Evolutionary conservation across 2,329 filamentous ascomycete genomes (phyloP).

Genomic region (Taxawa tesnikishii): DNA sequence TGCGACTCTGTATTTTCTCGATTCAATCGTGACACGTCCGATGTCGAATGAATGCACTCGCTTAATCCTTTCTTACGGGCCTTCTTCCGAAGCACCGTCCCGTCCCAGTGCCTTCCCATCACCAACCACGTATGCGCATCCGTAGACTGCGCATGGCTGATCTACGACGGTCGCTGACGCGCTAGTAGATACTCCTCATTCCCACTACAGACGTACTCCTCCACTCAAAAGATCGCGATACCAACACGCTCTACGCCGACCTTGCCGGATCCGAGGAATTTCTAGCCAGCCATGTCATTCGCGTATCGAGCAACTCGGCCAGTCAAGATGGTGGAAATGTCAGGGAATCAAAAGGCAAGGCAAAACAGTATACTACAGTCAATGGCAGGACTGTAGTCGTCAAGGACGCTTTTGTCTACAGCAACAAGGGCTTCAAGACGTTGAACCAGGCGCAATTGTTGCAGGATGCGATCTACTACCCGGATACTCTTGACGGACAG

Average conservation of each 20-base stretch:
- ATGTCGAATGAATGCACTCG: constrained; percentile 60
- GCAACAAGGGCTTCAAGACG: constrained; percentile 93
- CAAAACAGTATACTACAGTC: constrained; percentile 83
- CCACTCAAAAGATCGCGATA: constrained; percentile 77
- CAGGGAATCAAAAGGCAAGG: constrained; percentile 81
- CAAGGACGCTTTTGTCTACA: constrained; percentile 86
- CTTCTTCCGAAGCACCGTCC: constrained; percentile 95
- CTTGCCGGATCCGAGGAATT: constrained; percentile 87
- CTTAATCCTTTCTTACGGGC: constrained; percentile 97
- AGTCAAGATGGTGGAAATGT: constrained; percentile 37
- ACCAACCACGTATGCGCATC: constrained; percentile 59
- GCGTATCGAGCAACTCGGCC: constrained; percentile 50
- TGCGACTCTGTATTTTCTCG: too few species aligned
- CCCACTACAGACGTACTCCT: constrained; percentile 87
- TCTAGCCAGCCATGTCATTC: constrained; percentile 89
- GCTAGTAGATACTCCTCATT: constrained; percentile 65
- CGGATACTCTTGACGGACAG: constrained; percentile 75
- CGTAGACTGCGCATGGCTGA: background rate
- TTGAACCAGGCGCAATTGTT: constrained; percentile 82
- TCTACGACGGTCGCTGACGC: constrained; percentile 6
- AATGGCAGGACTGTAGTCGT: constrained; percentile 90
- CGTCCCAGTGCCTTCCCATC: constrained; percentile 79
- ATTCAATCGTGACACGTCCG: constrained; percentile 2
- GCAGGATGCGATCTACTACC: constrained; percentile 75
- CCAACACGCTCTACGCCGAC: constrained; percentile 63